phyloP scores from a whole-genome alignment of 306 rosid genomes.

The Begonia fuchsioides region DNA sequence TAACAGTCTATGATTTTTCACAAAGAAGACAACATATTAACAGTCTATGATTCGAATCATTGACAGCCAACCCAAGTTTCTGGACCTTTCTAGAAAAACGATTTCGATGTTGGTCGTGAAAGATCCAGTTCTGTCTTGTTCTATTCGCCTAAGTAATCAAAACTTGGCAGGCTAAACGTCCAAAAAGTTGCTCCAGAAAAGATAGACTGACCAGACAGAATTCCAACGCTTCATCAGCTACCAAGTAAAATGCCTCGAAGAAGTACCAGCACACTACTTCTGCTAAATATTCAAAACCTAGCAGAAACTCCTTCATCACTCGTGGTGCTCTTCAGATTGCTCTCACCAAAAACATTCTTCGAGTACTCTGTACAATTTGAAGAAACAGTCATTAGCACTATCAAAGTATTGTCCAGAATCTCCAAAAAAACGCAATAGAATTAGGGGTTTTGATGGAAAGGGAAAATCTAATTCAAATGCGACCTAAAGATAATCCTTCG shows the following conservation, averaged over 20 bases:
- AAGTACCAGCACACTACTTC: conserved; percentile 23
- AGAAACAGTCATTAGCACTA: neutral
- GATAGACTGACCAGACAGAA: conserved; percentile 16
- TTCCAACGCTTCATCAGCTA: conserved; percentile 18
- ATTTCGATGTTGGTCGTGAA: too few relatives aligned
- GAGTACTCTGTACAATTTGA: neutral
- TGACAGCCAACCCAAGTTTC: too few relatives aligned
- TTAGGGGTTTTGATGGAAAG: too few relatives aligned
- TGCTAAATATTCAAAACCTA: conserved; percentile 22
- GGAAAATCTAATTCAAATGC: too few relatives aligned
- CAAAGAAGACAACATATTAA: too few relatives aligned
- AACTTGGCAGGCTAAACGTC: conserved; percentile 17
- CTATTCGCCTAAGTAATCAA: conserved; percentile 12
- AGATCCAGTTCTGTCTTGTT: too few relatives aligned
- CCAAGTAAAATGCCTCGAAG: conserved; percentile 23
- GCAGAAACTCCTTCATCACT: neutral
- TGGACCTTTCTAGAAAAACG: too few relatives aligned
- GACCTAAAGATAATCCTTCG: too few relatives aligned
- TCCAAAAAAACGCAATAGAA: neutral
- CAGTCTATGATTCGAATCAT: too few relatives aligned
- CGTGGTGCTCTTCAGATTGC: neutral
- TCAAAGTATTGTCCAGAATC: neutral
- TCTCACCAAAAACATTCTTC: neutral
- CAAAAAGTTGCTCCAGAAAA: conserved; percentile 20
- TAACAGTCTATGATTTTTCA: too few relatives aligned